These are phyloP conservation scores for Pestalotiopsis sp. DNA, from an alignment of 2,329 filamentous ascomycete species.

Conservation along the genomic window DNA sequence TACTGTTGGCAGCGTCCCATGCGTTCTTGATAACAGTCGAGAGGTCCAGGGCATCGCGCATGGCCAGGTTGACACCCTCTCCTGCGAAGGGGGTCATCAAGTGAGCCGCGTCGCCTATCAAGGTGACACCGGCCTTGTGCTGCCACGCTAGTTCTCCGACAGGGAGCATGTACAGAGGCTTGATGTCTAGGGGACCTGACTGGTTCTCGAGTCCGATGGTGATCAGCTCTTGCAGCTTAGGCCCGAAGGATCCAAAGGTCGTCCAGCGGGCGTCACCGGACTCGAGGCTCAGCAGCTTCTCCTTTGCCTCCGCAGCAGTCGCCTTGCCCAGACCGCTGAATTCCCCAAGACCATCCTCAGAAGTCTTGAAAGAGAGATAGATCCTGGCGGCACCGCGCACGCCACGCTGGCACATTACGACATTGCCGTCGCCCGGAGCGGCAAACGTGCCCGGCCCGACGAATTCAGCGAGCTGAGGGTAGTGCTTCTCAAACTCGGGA, in stretches of 20 bases:
- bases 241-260: constrained; percentile 3
- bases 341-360: constrained; percentile 25
- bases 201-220: background rate
- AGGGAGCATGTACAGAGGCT: constrained; percentile 26
- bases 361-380: constrained; percentile 27
- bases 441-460: constrained; percentile 4
- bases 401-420: constrained; percentile 3
- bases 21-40: background rate
- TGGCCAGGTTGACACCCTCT: constrained; percentile 51
- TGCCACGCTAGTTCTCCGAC: constrained; percentile 24
- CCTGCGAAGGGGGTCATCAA: constrained; percentile 51
- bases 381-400: constrained; percentile 27
- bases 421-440: constrained; percentile 1
- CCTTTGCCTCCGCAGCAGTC: constrained; percentile 1
- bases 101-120: constrained; percentile 56
- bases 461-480: constrained; percentile 6
- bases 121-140: constrained; percentile 40
- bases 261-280: background rate
- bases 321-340: constrained; percentile 13
- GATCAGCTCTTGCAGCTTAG: constrained; percentile 3
- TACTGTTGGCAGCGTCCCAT: background rate
- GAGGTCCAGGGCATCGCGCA: constrained; percentile 48
- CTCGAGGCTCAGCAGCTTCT: constrained; percentile 1
- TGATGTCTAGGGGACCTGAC: constrained; percentile 5
- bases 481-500: background rate